These are phyloP conservation scores for Xylaria scruposa DNA, from an alignment of 495 filamentous ascomycete genomes.

Conservation along the genomic window DNA sequence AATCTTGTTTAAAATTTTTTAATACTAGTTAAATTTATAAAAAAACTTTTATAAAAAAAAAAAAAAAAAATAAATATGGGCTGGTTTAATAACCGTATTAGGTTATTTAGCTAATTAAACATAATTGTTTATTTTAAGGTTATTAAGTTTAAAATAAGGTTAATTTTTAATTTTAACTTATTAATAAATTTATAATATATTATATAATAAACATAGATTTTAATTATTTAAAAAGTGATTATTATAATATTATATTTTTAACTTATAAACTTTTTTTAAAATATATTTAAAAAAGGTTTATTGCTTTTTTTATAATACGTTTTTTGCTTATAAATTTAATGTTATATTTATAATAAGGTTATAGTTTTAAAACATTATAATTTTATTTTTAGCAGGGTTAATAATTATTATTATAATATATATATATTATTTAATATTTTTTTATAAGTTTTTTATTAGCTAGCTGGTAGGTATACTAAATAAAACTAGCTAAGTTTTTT, in stretches of 20 bases:
- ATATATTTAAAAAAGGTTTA: conserved; percentile 6
- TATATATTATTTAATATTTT: too few relatives aligned
- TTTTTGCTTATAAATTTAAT: too few relatives aligned
- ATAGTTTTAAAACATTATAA: too few relatives aligned
- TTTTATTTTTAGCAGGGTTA: too few relatives aligned
- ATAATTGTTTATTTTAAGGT: not conserved
- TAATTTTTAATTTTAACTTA: not conserved
- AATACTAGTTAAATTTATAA: not conserved
- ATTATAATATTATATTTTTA: conserved; percentile 11
- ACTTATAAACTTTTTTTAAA: too few relatives aligned
- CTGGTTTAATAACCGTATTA: not conserved
- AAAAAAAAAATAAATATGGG: not conserved
- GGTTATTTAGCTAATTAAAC: not conserved
- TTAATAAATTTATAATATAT: conserved; percentile 6
- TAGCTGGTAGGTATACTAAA: too few relatives aligned
- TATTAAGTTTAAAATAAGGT: not conserved
- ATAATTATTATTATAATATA: too few relatives aligned
- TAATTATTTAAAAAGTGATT: not conserved
- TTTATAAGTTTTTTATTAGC: too few relatives aligned
- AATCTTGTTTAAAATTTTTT: not conserved
- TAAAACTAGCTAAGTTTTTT: too few relatives aligned
- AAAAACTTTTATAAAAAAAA: not conserved
- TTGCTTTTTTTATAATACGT: too few relatives aligned
- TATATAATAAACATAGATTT: conserved; percentile 3
- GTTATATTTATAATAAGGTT: too few relatives aligned